Conservation (phyloP, 2,329 filamentous ascomycete species). For the Fusarium lateritium region DNA sequence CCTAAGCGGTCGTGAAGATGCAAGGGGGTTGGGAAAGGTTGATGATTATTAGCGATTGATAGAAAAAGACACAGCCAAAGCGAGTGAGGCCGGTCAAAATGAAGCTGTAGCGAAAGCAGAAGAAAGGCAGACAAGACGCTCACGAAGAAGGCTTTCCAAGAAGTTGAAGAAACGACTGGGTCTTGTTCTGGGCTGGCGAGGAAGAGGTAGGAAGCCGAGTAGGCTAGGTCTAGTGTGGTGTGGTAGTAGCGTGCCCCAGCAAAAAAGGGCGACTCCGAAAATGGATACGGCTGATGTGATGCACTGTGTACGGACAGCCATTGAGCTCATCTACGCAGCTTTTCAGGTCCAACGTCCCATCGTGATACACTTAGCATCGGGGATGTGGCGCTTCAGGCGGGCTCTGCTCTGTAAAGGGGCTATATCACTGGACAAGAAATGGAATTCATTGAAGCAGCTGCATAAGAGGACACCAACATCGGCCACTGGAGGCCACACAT, state of each 20-base stretch:
- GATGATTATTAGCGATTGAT: constrained; percentile 55
- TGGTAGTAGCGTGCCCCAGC: constrained; percentile 39
- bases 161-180: constrained; percentile 48
- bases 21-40: constrained; percentile 30
- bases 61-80: constrained; percentile 64
- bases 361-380: constrained; percentile 40
- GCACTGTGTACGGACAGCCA: constrained; percentile 44
- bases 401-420: constrained; percentile 33
- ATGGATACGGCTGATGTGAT: constrained; percentile 33
- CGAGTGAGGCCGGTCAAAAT: constrained; percentile 67
- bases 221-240: constrained; percentile 17
- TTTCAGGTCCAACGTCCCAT: constrained; percentile 47
- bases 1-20: constrained; percentile 25
- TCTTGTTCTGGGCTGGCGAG: constrained; percentile 41
- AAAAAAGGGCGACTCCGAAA: constrained; percentile 43
- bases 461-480: background rate
- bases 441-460: background rate
- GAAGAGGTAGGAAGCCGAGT: constrained; percentile 39
- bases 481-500: background rate
- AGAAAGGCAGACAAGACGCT: constrained; percentile 38
- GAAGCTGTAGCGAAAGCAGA: constrained; percentile 41
- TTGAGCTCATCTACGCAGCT: constrained; percentile 1
- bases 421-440: constrained; percentile 21
- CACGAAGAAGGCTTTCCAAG: constrained; percentile 44
- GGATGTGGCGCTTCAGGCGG: constrained; percentile 37